phyloP scores from a whole-genome alignment of 176 grass and related monocot species.

The Zea luxurians region DNA sequence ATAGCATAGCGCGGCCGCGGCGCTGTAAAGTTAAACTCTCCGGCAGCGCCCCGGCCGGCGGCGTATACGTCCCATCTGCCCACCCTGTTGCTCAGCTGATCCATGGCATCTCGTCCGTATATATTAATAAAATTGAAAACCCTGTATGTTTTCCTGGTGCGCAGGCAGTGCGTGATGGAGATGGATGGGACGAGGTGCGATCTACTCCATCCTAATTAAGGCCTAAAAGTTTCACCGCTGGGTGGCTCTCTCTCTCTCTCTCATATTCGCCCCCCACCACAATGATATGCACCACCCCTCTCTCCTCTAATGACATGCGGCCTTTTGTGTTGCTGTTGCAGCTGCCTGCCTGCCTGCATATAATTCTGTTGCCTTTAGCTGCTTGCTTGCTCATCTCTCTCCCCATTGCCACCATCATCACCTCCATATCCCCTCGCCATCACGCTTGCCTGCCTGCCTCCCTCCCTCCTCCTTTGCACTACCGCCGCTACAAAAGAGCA shows the following conservation, averaged over 20 bases:
- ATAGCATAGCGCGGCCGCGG: no score
- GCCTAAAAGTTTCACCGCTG: constrained; percentile 41
- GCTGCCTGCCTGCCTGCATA: constrained; percentile 47
- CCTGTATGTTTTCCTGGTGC: constrained; percentile 1
- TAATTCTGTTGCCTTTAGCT: constrained; percentile 66
- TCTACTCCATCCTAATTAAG: constrained; percentile 39
- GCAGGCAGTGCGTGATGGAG: neutral
- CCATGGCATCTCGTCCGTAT: constrained; percentile 28
- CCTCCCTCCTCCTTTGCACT: constrained; percentile 24
- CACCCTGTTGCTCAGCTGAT: constrained; percentile 17
- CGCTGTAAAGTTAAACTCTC: constrained; percentile 9
- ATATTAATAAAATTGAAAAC: neutral
- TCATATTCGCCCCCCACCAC: constrained; percentile 8
- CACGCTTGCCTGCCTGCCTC: constrained; percentile 37
- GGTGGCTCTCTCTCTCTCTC: neutral
- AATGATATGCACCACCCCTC: constrained; percentile 44
- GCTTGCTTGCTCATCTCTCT: neutral
- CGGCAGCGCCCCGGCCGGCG: neutral
- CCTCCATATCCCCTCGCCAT: constrained; percentile 57
- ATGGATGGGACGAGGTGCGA: constrained; percentile 32
- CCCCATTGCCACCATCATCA: constrained; percentile 52
- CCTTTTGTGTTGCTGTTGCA: constrained; percentile 38
- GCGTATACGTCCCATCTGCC: neutral
- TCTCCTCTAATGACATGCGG: constrained; percentile 43
- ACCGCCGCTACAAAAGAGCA: constrained; percentile 30